phyloP scores from a whole-genome alignment of 306 rosid species.

The Fagus sylvatica region DNA sequence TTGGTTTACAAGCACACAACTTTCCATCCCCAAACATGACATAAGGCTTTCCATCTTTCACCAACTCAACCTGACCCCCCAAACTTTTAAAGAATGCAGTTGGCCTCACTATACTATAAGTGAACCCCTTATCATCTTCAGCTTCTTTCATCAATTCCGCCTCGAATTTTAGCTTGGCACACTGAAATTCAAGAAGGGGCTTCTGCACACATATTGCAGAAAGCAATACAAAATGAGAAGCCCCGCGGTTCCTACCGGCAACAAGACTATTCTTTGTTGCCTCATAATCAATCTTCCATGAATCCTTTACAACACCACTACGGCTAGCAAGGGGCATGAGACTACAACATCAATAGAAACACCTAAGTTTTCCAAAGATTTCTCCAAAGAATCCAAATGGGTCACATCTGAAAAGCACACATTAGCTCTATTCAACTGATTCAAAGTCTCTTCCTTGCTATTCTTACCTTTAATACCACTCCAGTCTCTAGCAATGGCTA shows the following conservation, averaged over 20 bases:
- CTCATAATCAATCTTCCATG: conserved; percentile 96
- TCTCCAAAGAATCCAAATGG: conserved; percentile 58
- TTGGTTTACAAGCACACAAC: conserved; percentile 92
- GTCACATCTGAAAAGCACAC: conserved; percentile 87
- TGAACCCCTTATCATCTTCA: conserved; percentile 53
- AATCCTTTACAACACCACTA: conserved; percentile 84
- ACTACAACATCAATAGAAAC: conserved; percentile 76
- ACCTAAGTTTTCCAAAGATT: conserved; percentile 48
- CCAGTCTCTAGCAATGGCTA: conserved; percentile 78
- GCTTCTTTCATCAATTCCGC: conserved; percentile 68
- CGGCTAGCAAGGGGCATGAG: conserved; percentile 95
- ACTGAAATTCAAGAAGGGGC: conserved; percentile 93
- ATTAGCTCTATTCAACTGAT: conserved; percentile 66
- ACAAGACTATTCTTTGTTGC: conserved; percentile 85
- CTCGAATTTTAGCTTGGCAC: conserved; percentile 90
- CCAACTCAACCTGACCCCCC: conserved; percentile 97
- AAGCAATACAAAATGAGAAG: conserved; percentile 88
- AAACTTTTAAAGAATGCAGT: conserved; percentile 97
- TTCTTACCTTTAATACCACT: conserved; percentile 76
- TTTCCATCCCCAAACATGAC: conserved; percentile 99
- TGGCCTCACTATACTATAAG: conserved; percentile 87
- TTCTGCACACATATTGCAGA: conserved; percentile 97
- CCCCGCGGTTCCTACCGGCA: conserved; percentile 79
- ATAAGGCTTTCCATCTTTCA: conserved; percentile 97
- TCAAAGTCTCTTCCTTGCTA: conserved; percentile 57